These are phyloP conservation scores for Chytriomyces confervae DNA, from an alignment of 192 early-diverging fungal genomes.

Conservation along the genomic window DNA sequence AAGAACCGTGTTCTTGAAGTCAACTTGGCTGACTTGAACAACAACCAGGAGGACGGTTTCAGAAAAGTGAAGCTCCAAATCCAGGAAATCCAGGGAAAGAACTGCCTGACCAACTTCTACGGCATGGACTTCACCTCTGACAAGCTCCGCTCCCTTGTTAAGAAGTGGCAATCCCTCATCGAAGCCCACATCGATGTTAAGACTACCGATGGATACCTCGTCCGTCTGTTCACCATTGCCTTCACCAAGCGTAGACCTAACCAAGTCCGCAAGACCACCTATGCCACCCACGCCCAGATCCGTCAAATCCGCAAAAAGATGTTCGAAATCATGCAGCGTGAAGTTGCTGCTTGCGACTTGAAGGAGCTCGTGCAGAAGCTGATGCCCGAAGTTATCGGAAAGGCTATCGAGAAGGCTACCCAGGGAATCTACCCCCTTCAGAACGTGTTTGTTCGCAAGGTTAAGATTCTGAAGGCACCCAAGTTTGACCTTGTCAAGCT, in stretches of 20 bases:
- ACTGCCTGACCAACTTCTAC: conserved; percentile 99
- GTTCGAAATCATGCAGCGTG: conserved; percentile 95
- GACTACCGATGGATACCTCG: conserved; percentile 99
- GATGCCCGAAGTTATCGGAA: conserved; percentile 95
- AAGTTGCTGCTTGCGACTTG: conserved; percentile 86
- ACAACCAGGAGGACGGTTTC: conserved; percentile 86
- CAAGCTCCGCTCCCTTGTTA: conserved; percentile 99
- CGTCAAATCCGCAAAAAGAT: conserved; percentile 99
- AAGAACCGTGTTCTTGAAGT: conserved; percentile 97
- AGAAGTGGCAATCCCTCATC: conserved; percentile 98
- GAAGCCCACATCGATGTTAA: conserved; percentile 99
- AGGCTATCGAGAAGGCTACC: conserved; percentile 96
- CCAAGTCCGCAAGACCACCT: conserved; percentile 98
- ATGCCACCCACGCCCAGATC: conserved; percentile 96
- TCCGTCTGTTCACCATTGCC: conserved; percentile 96
- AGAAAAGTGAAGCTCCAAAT: conserved; percentile 97
- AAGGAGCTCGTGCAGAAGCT: conserved; percentile 97
- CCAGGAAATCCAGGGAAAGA: conserved; percentile 97
- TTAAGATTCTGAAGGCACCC: conserved; percentile 98
- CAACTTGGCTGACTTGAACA: conserved; percentile 95
- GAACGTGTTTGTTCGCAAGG: conserved; percentile 96
- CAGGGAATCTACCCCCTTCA: conserved; percentile 98
- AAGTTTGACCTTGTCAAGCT: conserved; percentile 96
- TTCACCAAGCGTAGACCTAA: conserved; percentile 94
- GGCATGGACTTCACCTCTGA: conserved; percentile 99